Percentiles rank a stretch among this genome's conserved stretches.
These are phyloP conservation scores for Synchytrium microbalum DNA, from an alignment of 371 early-diverging fungal species.

Conservation along the genomic window DNA sequence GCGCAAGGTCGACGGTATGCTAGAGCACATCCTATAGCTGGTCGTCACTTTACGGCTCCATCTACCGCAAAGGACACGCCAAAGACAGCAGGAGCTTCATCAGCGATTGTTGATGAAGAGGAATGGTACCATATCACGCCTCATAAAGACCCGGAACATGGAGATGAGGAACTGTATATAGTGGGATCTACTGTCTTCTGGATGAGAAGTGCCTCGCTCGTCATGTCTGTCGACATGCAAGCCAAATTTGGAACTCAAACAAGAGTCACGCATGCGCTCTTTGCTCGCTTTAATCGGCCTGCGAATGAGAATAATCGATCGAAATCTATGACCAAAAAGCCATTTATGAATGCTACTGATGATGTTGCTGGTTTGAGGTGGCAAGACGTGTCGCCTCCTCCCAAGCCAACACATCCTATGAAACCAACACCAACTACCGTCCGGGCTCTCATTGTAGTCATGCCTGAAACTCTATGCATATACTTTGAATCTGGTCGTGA, in stretches of 20 bases:
- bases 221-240: conserved; percentile 34
- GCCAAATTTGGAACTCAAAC: conserved; percentile 21
- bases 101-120: not conserved
- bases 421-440: not conserved
- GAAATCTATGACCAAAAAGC: not conserved
- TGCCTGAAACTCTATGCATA: not conserved
- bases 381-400: not conserved
- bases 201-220: conserved; percentile 34
- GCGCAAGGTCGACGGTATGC: not conserved
- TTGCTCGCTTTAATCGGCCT: conserved; percentile 38
- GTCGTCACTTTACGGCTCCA: not conserved
- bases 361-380: not conserved
- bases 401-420: not conserved
- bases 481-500: conserved; percentile 1
- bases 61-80: not conserved
- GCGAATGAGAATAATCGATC: not conserved
- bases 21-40: not conserved
- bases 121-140: not conserved
- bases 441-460: not conserved
- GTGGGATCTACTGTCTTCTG: conserved; percentile 41
- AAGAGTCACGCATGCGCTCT: conserved; percentile 32
- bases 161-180: conserved; percentile 35
- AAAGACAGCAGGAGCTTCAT: too few species aligned
- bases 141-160: not conserved
- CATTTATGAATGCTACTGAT: not conserved